These are phyloP conservation scores for Cubamyces sp. DNA, from an alignment of 768 basidiomycete genomes.

Conservation along the genomic window DNA sequence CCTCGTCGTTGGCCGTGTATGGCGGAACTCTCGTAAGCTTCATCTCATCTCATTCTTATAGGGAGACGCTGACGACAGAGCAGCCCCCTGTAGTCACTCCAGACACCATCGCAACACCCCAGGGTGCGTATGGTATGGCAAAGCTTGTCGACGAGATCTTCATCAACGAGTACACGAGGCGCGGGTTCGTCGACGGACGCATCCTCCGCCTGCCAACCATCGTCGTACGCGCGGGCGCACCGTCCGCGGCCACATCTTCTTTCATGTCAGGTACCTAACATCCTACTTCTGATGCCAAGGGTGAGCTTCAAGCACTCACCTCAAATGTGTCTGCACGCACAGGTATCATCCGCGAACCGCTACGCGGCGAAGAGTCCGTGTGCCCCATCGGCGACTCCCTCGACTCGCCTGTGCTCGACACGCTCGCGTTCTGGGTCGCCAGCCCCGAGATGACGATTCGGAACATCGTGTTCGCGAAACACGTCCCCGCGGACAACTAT, in stretches of 20 bases:
- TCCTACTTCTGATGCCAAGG: background rate
- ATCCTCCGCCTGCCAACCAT: constrained; percentile 65
- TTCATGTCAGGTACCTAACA: constrained; percentile 54
- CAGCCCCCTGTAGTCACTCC: constrained; percentile 50
- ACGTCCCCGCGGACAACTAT: constrained; percentile 49
- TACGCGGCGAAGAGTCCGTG: constrained; percentile 50
- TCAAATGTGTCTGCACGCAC: background rate
- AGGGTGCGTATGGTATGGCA: constrained; percentile 59
- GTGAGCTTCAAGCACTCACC: background rate
- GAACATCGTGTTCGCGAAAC: constrained; percentile 55
- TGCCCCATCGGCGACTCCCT: constrained; percentile 57
- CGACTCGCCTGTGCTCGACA: constrained; percentile 45
- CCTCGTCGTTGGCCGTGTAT: constrained; percentile 63
- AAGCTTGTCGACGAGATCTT: constrained; percentile 60
- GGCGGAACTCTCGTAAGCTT: constrained; percentile 52
- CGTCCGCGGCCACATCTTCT: constrained; percentile 56
- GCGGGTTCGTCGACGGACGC: constrained; percentile 61
- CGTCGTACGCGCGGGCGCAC: constrained; percentile 57
- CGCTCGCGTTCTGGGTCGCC: constrained; percentile 53
- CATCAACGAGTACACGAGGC: constrained; percentile 61
- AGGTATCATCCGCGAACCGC: constrained; percentile 61
- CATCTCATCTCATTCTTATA: background rate
- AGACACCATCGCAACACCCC: constrained; percentile 55
- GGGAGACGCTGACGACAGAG: background rate
- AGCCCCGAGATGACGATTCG: constrained; percentile 53